Evolutionary conservation across 2,329 filamentous ascomycete genomes (phyloP).

Genomic region (Parastagonospora avenae): DNA sequence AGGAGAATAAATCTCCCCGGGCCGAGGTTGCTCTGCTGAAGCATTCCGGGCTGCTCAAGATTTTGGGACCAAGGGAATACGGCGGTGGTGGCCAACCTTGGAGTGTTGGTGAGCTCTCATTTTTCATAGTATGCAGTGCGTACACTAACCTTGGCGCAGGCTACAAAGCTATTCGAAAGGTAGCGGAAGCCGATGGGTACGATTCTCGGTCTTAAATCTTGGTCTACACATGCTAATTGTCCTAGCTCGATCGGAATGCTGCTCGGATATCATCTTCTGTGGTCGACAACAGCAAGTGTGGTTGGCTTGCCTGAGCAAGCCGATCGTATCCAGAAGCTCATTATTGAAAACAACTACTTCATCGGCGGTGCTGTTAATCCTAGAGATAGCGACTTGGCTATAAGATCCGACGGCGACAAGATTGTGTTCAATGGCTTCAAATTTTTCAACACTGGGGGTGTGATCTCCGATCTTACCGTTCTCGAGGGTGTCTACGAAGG

Average conservation of each 20-base stretch:
- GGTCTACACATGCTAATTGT: background rate
- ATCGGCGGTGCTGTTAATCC: conserved; percentile 70
- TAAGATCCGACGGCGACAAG: conserved; percentile 59
- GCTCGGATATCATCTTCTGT: conserved; percentile 68
- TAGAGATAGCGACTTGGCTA: conserved; percentile 65
- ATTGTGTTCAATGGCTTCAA: conserved; percentile 67
- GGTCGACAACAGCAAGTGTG: conserved; percentile 65
- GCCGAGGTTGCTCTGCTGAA: conserved; percentile 60
- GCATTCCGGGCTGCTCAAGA: conserved; percentile 56
- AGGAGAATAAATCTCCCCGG: conserved; percentile 58
- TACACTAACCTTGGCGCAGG: conserved; percentile 29
- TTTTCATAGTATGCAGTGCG: too few species aligned
- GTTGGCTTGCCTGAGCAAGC: conserved; percentile 66
- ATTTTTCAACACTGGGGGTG: conserved; percentile 70
- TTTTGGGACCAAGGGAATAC: conserved; percentile 57
- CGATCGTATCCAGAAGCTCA: conserved; percentile 61
- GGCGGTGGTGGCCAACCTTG: conserved; percentile 60
- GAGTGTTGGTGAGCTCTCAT: conserved; percentile 45
- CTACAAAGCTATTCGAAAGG: conserved; percentile 65
- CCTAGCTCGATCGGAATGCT: conserved; percentile 65
- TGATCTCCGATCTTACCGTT: conserved; percentile 68
- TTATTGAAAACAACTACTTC: conserved; percentile 69
- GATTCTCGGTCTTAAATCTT: background rate
- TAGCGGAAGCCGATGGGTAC: conserved; percentile 67
- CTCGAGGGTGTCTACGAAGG: conserved; percentile 66